Evolutionary conservation across 805 yeast species (phyloP).

Genomic region (Torulaspora delbrueckii): DNA sequence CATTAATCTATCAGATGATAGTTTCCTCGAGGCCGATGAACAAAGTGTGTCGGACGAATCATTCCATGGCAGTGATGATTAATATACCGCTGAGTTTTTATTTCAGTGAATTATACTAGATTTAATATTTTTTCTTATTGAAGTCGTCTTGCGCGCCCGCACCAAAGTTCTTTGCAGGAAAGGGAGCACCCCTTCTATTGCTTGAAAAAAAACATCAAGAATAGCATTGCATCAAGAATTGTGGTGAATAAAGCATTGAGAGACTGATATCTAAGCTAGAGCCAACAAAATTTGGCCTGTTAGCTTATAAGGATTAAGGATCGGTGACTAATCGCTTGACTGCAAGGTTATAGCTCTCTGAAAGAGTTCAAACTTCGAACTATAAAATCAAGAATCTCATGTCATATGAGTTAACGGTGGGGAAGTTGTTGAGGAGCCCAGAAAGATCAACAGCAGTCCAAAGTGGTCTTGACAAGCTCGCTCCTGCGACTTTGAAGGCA

Average conservation of each 20-base stretch:
- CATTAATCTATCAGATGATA: constrained; percentile 28
- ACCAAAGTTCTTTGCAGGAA: constrained; percentile 6
- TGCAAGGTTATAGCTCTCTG: background rate
- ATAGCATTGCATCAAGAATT: background rate
- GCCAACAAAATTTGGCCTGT: background rate
- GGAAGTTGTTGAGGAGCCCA: constrained; percentile 12
- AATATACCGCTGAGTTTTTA: background rate
- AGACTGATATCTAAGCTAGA: background rate
- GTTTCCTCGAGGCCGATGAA: constrained; percentile 26
- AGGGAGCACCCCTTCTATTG: constrained; percentile 2
- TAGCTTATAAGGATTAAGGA: background rate
- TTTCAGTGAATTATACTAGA: background rate
- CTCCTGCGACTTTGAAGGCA: constrained; percentile 17
- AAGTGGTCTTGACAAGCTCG: constrained; percentile 18
- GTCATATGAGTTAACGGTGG: constrained; percentile 9
- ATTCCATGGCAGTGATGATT: constrained; percentile 19
- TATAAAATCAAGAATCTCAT: background rate
- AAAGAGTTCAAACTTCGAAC: background rate
- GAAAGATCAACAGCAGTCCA: constrained; percentile 17
- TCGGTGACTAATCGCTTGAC: background rate
- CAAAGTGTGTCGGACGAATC: constrained; percentile 20
- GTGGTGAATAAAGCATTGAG: background rate
- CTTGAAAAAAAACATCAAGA: background rate
- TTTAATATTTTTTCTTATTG: background rate
- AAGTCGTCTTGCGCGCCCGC: background rate